phyloP scores from a whole-genome alignment of 83 land plant genomes.

The Isoetes engelmannii region DNA sequence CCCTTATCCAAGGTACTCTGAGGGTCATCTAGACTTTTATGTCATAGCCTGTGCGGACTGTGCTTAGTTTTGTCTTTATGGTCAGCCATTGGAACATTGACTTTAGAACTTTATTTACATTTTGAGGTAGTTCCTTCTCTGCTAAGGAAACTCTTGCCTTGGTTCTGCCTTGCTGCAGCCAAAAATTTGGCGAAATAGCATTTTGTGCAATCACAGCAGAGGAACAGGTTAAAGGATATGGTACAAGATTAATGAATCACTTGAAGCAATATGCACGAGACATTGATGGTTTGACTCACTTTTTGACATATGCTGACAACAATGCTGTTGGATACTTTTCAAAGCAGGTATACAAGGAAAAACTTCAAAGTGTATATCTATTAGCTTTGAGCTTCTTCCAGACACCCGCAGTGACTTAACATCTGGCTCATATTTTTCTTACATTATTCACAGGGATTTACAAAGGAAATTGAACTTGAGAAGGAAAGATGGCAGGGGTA shows the following conservation, averaged over 20 bases:
- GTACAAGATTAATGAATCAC: slow-evolving; percentile 97
- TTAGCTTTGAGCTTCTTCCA: background rate
- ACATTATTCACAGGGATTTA: slow-evolving; percentile 58
- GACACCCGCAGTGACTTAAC: background rate
- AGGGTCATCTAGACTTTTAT: no score
- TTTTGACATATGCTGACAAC: slow-evolving; percentile 97
- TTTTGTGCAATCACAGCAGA: slow-evolving; percentile 99
- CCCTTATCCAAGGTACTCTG: slow-evolving; percentile 70
- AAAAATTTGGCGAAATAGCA: slow-evolving; percentile 97
- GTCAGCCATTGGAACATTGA: background rate
- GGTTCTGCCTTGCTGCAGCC: slow-evolving; percentile 40
- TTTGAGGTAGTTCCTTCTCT: no score
- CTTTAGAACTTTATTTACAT: no score
- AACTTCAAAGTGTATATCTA: background rate
- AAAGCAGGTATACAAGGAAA: slow-evolving; percentile 54
- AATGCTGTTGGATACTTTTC: slow-evolving; percentile 98
- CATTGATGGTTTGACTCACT: slow-evolving; percentile 88
- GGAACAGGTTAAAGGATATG: slow-evolving; percentile 72
- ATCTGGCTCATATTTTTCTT: background rate
- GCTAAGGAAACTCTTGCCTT: background rate
- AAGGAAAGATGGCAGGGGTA: slow-evolving; percentile 99
- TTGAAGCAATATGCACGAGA: slow-evolving; percentile 97
- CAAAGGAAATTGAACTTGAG: slow-evolving; percentile 90
- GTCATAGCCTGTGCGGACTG: no score
- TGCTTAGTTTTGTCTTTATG: no score